phyloP scores from a whole-genome alignment of 2,329 filamentous ascomycete genomes.

The Acarospora socialis region DNA sequence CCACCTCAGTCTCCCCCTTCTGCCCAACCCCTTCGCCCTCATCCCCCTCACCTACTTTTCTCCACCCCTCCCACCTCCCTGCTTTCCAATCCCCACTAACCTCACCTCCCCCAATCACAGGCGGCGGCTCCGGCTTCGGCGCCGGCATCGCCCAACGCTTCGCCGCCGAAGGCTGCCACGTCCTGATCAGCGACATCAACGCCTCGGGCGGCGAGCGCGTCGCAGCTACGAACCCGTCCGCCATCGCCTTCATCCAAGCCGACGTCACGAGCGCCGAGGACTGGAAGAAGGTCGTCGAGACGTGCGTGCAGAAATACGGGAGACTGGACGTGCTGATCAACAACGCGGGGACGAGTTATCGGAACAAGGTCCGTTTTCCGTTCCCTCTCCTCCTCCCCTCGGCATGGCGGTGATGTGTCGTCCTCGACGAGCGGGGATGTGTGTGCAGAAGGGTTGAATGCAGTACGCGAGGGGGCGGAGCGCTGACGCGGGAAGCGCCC shows the following conservation, averaged over 20 bases:
- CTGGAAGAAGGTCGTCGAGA: constrained; percentile 18
- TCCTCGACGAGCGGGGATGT: background rate
- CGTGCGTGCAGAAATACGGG: constrained; percentile 6
- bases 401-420: background rate
- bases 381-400: background rate
- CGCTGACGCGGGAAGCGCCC: constrained; percentile 3
- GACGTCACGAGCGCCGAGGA: constrained; percentile 16
- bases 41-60: background rate
- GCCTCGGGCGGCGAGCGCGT: constrained; percentile 6
- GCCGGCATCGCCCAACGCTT: constrained; percentile 7
- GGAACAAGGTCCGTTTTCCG: constrained; percentile 22
- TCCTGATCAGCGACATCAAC: constrained; percentile 9
- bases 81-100: background rate
- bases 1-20: background rate
- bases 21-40: background rate
- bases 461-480: constrained; percentile 6
- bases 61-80: background rate
- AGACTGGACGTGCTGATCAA: constrained; percentile 11
- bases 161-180: constrained; percentile 5
- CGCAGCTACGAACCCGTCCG: constrained; percentile 1
- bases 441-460: constrained; percentile 1
- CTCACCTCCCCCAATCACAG: constrained; percentile 1
- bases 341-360: constrained; percentile 11
- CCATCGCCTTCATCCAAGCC: constrained; percentile 5
- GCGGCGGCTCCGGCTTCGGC: constrained; percentile 8